Evolutionary conservation across 441 rosid genomes (phyloP).

Genomic region (Aleurites moluccanus): DNA sequence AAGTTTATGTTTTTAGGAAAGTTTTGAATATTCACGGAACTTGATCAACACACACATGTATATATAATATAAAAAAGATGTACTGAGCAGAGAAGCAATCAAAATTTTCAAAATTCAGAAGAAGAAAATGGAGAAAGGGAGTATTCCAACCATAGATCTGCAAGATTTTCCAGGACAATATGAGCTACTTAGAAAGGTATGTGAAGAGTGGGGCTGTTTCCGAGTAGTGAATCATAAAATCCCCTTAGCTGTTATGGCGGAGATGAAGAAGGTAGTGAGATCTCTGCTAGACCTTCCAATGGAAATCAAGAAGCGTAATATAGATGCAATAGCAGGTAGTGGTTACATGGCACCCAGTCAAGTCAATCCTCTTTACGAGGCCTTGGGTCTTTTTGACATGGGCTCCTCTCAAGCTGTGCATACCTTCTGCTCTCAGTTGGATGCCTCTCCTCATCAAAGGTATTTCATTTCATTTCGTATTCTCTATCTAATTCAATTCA

Average conservation of each 20-base stretch:
- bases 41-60: too few relatives aligned
- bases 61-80: too few relatives aligned
- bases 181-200: slow-evolving; percentile 42
- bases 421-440: slow-evolving; percentile 55
- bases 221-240: slow-evolving; percentile 63
- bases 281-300: slow-evolving; percentile 59
- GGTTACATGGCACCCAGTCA: slow-evolving; percentile 55
- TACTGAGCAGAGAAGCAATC: background rate
- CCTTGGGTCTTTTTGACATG: slow-evolving; percentile 65
- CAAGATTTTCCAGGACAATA: slow-evolving; percentile 37
- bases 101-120: background rate
- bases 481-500: too few relatives aligned
- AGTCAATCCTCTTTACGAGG: slow-evolving; percentile 65
- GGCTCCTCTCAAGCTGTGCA: slow-evolving; percentile 48
- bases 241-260: slow-evolving; percentile 42
- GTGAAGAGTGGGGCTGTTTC: slow-evolving; percentile 77
- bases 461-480: background rate
- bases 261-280: slow-evolving; percentile 65
- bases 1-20: too few relatives aligned
- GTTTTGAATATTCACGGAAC: too few relatives aligned
- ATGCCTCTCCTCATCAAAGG: slow-evolving; percentile 64
- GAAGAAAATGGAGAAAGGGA: background rate
- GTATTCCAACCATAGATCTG: slow-evolving; percentile 48
- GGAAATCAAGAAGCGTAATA: slow-evolving; percentile 57
- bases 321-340: slow-evolving; percentile 52